These are phyloP conservation scores for Exophiala oligosperma DNA, from an alignment of 2,329 filamentous ascomycete genomes.

Conservation along the genomic window DNA sequence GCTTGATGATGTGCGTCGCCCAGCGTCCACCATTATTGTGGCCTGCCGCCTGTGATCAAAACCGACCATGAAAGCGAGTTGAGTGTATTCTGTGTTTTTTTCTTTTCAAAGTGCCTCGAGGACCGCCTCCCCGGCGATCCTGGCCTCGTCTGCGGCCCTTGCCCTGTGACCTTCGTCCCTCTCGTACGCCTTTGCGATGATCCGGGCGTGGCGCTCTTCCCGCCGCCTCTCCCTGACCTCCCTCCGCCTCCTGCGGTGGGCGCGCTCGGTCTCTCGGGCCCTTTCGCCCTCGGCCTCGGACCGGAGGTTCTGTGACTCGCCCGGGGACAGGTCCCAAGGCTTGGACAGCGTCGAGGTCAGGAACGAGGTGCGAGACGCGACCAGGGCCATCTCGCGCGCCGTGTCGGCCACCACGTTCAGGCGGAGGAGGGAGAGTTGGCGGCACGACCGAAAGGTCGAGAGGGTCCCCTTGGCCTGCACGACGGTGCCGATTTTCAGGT, in stretches of 20 bases:
- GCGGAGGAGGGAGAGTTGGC: constrained; percentile 58
- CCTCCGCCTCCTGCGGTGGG: constrained; percentile 31
- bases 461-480: constrained; percentile 60
- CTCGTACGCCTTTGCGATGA: constrained; percentile 33
- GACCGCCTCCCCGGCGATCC: constrained; percentile 30
- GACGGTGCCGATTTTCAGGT: constrained; percentile 53
- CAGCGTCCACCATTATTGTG: no score
- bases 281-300: constrained; percentile 43
- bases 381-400: constrained; percentile 55
- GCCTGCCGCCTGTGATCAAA: no score
- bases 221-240: constrained; percentile 36
- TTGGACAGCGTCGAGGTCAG: constrained; percentile 50
- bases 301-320: constrained; percentile 45
- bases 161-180: constrained; percentile 44
- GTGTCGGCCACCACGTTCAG: constrained; percentile 52
- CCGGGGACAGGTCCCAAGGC: constrained; percentile 53
- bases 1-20: no score
- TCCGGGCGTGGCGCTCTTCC: constrained; percentile 40
- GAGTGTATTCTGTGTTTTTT: no score
- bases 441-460: constrained; percentile 48
- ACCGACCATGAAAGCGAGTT: no score
- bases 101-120: background rate
- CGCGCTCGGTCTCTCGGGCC: constrained; percentile 39
- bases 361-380: constrained; percentile 53
- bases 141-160: constrained; percentile 34